phyloP scores from a whole-genome alignment of 768 basidiomycete genomes.

The Lepiota subincarnata region DNA sequence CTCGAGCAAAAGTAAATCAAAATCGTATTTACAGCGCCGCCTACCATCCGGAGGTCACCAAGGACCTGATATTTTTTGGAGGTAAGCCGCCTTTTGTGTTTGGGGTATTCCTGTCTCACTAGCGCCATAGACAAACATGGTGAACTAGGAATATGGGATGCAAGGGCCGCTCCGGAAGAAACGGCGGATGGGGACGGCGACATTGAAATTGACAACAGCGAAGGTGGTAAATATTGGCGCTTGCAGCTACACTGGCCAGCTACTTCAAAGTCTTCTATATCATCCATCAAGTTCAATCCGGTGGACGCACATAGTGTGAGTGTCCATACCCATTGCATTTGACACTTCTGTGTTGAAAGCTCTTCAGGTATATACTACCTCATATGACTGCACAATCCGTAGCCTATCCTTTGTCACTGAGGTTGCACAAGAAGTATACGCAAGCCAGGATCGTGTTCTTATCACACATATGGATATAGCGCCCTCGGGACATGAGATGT shows the following conservation, averaged over 20 bases:
- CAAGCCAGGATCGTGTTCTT: slow-evolving; percentile 50
- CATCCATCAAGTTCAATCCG: slow-evolving; percentile 74
- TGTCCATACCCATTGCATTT: slow-evolving; percentile 2
- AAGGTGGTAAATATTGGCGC: slow-evolving; percentile 76
- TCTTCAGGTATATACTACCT: slow-evolving; percentile 68
- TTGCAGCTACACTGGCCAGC: slow-evolving; percentile 85
- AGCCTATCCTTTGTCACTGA: slow-evolving; percentile 69
- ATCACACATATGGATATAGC: slow-evolving; percentile 70
- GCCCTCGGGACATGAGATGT: slow-evolving; percentile 72
- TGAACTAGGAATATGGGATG: slow-evolving; percentile 83
- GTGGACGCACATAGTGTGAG: slow-evolving; percentile 68
- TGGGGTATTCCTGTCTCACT: neutral
- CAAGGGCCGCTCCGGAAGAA: slow-evolving; percentile 65
- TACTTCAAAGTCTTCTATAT: slow-evolving; percentile 74
- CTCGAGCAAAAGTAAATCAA: slow-evolving; percentile 77
- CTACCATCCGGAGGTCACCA: slow-evolving; percentile 76
- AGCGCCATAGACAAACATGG: slow-evolving; percentile 71
- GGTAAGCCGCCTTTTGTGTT: slow-evolving; percentile 34
- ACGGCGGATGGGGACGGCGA: slow-evolving; percentile 61
- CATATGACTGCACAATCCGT: slow-evolving; percentile 80
- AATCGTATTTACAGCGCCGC: slow-evolving; percentile 73
- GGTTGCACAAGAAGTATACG: slow-evolving; percentile 64
- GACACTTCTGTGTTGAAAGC: neutral
- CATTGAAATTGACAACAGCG: slow-evolving; percentile 35
- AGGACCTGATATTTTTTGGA: slow-evolving; percentile 86